phyloP scores from a whole-genome alignment of 306 rosid genomes.

The Prunus salicina region DNA sequence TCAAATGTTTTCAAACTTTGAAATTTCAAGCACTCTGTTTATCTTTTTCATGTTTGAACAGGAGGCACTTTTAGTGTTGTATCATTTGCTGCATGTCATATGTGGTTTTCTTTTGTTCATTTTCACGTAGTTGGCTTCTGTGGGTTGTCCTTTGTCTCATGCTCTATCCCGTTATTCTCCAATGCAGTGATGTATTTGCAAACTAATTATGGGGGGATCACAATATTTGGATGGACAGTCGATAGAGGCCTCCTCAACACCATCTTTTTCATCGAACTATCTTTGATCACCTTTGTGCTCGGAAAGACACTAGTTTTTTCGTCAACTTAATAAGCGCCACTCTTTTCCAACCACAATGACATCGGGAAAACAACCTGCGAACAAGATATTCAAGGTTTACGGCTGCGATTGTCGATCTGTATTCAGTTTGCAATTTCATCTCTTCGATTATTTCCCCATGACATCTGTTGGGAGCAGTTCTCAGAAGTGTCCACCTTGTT shows the following conservation, averaged over 20 bases:
- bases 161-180: constrained; percentile 9
- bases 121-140: background rate
- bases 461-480: background rate
- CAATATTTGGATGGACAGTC: constrained; percentile 82
- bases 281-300: constrained; percentile 66
- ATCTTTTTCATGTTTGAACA: background rate
- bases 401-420: background rate
- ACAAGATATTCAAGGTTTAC: background rate
- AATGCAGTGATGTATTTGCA: constrained; percentile 78
- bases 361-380: background rate
- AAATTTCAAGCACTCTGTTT: background rate
- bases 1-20: background rate
- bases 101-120: background rate
- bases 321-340: background rate
- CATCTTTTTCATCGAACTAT: constrained; percentile 65
- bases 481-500: background rate
- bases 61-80: background rate
- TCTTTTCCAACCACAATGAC: background rate
- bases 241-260: constrained; percentile 77
- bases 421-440: background rate
- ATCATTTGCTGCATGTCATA: background rate
- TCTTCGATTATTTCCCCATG: background rate
- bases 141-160: background rate
- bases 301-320: constrained; percentile 54
- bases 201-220: constrained; percentile 77